These are phyloP conservation scores for Lasiodiplodia theobromae DNA, from an alignment of 2,329 filamentous ascomycete genomes.

Conservation along the genomic window DNA sequence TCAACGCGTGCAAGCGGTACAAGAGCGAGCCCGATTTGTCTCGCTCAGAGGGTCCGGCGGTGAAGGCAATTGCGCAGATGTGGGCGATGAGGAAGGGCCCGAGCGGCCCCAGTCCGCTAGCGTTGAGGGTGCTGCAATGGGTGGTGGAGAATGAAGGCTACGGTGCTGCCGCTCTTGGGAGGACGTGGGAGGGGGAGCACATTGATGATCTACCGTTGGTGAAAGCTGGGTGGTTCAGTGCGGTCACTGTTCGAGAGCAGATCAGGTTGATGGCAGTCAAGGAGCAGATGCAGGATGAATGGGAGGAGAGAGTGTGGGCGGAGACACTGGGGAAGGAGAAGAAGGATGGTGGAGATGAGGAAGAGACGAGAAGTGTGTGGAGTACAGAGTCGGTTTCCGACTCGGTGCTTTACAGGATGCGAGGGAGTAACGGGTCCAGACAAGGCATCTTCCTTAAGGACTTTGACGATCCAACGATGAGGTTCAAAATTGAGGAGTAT, in stretches of 20 bases:
- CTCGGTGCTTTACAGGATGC: background rate
- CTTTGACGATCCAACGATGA: background rate
- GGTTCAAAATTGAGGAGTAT: background rate
- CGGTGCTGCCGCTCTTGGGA: background rate
- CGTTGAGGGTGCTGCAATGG: constrained; percentile 3
- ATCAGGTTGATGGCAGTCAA: background rate
- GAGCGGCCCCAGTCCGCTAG: background rate
- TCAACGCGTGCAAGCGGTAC: no score
- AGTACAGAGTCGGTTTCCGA: background rate
- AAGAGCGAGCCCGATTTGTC: background rate
- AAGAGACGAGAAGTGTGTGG: background rate
- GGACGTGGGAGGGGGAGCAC: background rate
- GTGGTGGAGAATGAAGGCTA: background rate
- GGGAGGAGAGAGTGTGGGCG: background rate
- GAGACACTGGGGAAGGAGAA: background rate
- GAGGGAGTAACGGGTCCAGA: background rate
- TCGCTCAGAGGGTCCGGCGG: background rate
- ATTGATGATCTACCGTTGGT: background rate
- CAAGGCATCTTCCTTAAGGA: background rate
- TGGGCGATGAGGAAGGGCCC: background rate
- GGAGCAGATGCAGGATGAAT: background rate
- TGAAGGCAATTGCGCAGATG: background rate
- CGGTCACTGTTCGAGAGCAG: background rate
- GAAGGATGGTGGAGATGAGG: background rate
- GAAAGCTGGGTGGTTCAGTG: background rate